Evolutionary conservation across 2,329 filamentous ascomycete genomes (phyloP), one percentile per base, ranked within the genome.

Genomic region (Shiraia bambusicola): DNA sequence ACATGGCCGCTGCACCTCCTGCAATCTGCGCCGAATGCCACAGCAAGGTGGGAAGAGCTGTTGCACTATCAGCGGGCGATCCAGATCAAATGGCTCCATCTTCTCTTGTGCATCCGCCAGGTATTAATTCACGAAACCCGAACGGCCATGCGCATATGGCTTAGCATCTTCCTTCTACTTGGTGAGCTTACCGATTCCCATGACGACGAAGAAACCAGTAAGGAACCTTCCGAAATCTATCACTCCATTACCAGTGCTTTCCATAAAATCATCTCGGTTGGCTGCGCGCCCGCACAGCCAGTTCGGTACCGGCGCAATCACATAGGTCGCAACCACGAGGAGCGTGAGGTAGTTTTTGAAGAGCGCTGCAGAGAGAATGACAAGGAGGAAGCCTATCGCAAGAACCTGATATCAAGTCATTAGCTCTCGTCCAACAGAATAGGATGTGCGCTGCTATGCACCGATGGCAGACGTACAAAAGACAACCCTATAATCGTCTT

Each of bases 401-500:
- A 98, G 89, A 69, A 98, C 78, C 84, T 87, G 37, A 29, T 26
- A 8, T 22, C 19, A 22, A 22, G 19, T 8, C 19, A 22, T 22
- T 22, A 22, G 19, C 4, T 22, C 8, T 22, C 8, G 19, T 22
- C 19, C 19, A 22, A 8, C 19, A 22, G 19, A 22, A 8, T 22
- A 5, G 19, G 4, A 22, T 44, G 43, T 13, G 45, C 37, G 45
- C 34, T 35, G 33, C 37, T 30, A 54, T 50, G 49, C 47, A 54
- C 44, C 48, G 17, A 38, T 32, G 48, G 53, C 47, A 50, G 54
- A 59, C 82, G 41, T 81, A 88, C 93, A 75, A 98, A 98, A 68
- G 93, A 97, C 59, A 98, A 87, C 54, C 88, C 89, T 72, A 98
- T 98, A 74, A 98, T 98, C 58, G 93, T 98, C 76, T 96, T 97